A percentile compares a stretch with the other conserved stretches of the same genome.
Evolutionary conservation across 805 yeast genomes (phyloP).

Genomic region (Blastobotrys chiropterorum): DNA sequence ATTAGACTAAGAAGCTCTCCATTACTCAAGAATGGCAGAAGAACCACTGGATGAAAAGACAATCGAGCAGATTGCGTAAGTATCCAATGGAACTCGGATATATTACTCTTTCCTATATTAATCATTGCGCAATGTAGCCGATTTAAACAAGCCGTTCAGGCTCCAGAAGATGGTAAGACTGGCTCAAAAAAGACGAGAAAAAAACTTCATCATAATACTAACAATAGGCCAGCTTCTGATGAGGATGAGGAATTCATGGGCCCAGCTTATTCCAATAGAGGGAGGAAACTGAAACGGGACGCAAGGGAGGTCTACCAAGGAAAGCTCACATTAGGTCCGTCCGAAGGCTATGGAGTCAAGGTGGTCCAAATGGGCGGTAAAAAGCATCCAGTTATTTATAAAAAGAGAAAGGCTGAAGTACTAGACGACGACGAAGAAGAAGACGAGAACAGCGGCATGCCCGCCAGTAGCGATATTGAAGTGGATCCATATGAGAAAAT

Average conservation of each 20-base stretch:
- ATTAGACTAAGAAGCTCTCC: too few relatives aligned
- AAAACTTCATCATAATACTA: background rate
- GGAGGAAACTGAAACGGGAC: constrained; percentile 49
- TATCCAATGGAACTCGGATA: too few relatives aligned
- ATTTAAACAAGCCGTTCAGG: constrained; percentile 30
- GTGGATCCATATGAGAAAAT: constrained; percentile 44
- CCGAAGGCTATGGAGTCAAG: constrained; percentile 24
- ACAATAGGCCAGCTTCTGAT: background rate
- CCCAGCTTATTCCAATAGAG: constrained; percentile 40
- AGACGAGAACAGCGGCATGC: constrained; percentile 24
- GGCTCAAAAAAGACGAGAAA: background rate
- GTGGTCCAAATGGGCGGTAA: constrained; percentile 26
- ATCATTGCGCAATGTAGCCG: constrained; percentile 17
- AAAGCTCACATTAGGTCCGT: constrained; percentile 30
- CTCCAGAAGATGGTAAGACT: constrained; percentile 21
- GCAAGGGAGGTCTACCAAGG: constrained; percentile 43
- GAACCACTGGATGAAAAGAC: constrained; percentile 3
- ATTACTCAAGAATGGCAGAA: background rate
- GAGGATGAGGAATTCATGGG: constrained; percentile 16
- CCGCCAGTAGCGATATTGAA: constrained; percentile 27
- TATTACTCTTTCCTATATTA: constrained; percentile 6
- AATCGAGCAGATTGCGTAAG: constrained; percentile 9
- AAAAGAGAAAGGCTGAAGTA: constrained; percentile 23
- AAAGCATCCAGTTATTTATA: constrained; percentile 25
- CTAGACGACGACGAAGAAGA: constrained; percentile 22